phyloP scores from a whole-genome alignment of 2,329 filamentous ascomycete genomes.

The Sarocladiaceae sp. region DNA sequence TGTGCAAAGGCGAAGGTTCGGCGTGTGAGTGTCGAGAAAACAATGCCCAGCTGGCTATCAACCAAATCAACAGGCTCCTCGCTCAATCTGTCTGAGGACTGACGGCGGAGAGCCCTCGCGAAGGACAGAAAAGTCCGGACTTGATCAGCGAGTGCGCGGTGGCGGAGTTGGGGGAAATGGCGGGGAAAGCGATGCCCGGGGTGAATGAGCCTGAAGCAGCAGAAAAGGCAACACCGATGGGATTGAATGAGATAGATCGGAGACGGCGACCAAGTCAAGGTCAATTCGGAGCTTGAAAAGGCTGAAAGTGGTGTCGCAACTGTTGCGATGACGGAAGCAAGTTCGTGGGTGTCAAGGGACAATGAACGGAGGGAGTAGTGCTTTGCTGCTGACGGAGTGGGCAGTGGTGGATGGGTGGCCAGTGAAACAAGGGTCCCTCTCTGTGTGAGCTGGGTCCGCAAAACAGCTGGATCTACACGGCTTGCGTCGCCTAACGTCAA shows the following conservation, averaged over 20 bases:
- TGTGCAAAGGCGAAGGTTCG: not conserved
- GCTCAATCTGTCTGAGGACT: constrained; percentile 7
- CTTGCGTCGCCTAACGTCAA: too few relatives aligned
- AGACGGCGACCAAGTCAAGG: too few relatives aligned
- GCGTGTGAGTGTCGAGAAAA: too few relatives aligned
- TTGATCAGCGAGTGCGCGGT: constrained; percentile 3
- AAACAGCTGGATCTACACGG: too few relatives aligned
- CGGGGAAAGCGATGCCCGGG: constrained; percentile 8
- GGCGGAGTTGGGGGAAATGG: constrained; percentile 4
- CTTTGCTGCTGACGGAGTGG: not conserved
- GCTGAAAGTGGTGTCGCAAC: too few relatives aligned
- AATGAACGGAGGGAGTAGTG: not conserved
- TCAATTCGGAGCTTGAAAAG: too few relatives aligned
- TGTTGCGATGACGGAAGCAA: constrained; percentile 6
- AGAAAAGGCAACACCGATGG: not conserved
- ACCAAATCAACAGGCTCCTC: not conserved
- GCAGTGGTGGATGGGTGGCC: too few relatives aligned
- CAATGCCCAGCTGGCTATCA: not conserved
- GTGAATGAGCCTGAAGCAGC: not conserved
- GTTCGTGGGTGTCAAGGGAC: not conserved
- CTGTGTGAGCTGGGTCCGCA: too few relatives aligned
- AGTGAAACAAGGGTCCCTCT: too few relatives aligned
- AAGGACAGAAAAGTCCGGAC: constrained; percentile 4
- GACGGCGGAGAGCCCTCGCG: constrained; percentile 7
- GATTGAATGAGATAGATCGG: not conserved